Conservation (phyloP, 2,329 filamentous ascomycete genomes). For the Dendrostoma leiphaemia region DNA sequence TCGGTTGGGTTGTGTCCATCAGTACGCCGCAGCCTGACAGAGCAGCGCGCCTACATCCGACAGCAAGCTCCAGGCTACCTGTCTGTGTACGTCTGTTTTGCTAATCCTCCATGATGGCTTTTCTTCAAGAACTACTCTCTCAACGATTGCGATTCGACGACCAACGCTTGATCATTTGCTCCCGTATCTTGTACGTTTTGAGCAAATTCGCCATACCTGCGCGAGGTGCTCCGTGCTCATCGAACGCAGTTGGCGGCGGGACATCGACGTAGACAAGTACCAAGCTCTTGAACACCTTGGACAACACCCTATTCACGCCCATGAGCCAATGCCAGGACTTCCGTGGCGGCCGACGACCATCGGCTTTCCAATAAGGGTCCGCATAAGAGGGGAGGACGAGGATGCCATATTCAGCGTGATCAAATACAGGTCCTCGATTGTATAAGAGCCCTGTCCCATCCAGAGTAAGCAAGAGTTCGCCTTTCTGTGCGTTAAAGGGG, state of each 20-base stretch:
- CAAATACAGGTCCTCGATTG: slow-evolving; percentile 86
- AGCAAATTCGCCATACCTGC: slow-evolving; percentile 57
- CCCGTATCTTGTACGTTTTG: slow-evolving; percentile 28
- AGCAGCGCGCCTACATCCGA: too few relatives aligned
- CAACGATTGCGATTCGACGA: slow-evolving; percentile 30
- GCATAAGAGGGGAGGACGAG: slow-evolving; percentile 81
- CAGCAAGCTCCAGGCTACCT: too few relatives aligned
- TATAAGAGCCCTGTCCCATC: slow-evolving; percentile 69
- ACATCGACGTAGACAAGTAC: slow-evolving; percentile 90
- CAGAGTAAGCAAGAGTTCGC: neutral
- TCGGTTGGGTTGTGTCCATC: too few relatives aligned
- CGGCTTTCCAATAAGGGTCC: slow-evolving; percentile 67
- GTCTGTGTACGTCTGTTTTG: too few relatives aligned
- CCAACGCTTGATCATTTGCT: slow-evolving; percentile 30
- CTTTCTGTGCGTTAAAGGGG: too few relatives aligned
- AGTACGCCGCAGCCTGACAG: too few relatives aligned
- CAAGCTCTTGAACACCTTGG: slow-evolving; percentile 85
- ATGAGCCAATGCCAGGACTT: slow-evolving; percentile 81
- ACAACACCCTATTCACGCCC: slow-evolving; percentile 83
- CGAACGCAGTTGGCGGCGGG: slow-evolving; percentile 60
- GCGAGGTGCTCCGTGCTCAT: slow-evolving; percentile 38
- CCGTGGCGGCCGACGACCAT: slow-evolving; percentile 46
- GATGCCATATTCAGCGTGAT: slow-evolving; percentile 90
- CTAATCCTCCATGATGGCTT: too few relatives aligned
- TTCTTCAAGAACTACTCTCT: neutral